Base-by-base conservation (phyloP, 1,284 basidiomycete genomes). In the Anthracocystis setariae region DNA sequence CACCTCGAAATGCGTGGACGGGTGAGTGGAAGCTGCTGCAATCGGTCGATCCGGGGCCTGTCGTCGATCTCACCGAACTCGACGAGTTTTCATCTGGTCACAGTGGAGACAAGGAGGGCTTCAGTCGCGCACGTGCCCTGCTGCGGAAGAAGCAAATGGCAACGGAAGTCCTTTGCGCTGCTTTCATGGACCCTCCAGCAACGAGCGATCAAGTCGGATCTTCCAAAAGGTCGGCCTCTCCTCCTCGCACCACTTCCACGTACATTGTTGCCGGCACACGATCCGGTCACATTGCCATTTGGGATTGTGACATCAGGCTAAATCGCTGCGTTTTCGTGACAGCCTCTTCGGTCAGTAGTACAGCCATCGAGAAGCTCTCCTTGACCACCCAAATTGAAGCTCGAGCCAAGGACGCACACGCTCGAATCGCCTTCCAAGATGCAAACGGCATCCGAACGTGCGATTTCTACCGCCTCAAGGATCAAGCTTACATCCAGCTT, bases 11-110 rank as follows among this genome's bases (percentile, higher is more conserved):
- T 29, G 43, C 65, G 2, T 73, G 65, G 60, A 63, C 59, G 0
- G 65, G 61, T 15, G 65, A 62, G 15, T 73, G 70, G 65, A 15
- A 50, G 21, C 47, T 73, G 15, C 29, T 73, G 1, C 57, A 62
- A 7, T 46, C 50, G 2, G 17, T 68, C 17, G 55, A 61, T 23
- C 27, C 47, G 1, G 37, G 45, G 2, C 53, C 57, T 1, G 23
- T 64, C 0, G 57, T 42, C 5, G 46, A 44, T 3, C 42, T 50
- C 8, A 33, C 33, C 1, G 10, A 51, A 8, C 20, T 53, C 40
- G 46, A 40, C 38, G 39, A 20, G 18, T 8, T 46, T 0, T 37
- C 25, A 8, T 29, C 52, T 3, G 5, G 38, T 13, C 37, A 18
- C 18, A 42, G 18, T 18, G 21, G 39, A 20, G 39, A 23, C 20